These are phyloP conservation scores for Diplodia corticola DNA, from an alignment of 2,329 filamentous ascomycete species.

Conservation along the genomic window DNA sequence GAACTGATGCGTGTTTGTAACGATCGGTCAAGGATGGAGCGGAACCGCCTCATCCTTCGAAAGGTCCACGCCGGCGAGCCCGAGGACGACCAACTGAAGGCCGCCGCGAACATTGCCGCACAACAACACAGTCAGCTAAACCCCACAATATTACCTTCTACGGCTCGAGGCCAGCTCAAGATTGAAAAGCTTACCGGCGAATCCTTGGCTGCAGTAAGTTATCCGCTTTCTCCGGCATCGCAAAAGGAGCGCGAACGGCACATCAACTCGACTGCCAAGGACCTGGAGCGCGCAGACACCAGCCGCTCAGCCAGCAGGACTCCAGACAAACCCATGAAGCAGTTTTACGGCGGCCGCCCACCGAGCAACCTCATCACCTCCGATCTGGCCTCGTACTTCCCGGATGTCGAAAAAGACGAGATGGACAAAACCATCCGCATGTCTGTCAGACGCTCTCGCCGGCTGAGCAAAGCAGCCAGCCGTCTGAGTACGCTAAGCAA, in stretches of 20 bases:
- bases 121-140: slow-evolving; percentile 73
- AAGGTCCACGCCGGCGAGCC: slow-evolving; percentile 93
- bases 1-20: slow-evolving; percentile 91
- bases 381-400: slow-evolving; percentile 95
- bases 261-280: slow-evolving; percentile 53
- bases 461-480: slow-evolving; percentile 88
- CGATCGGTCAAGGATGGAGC: slow-evolving; percentile 78
- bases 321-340: slow-evolving; percentile 60
- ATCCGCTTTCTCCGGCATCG: slow-evolving; percentile 81
- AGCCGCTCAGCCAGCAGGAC: slow-evolving; percentile 39
- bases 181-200: slow-evolving; percentile 88
- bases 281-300: slow-evolving; percentile 46
- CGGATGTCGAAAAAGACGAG: slow-evolving; percentile 87
- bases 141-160: slow-evolving; percentile 56
- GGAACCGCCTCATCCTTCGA: slow-evolving; percentile 84
- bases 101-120: slow-evolving; percentile 83
- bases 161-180: slow-evolving; percentile 80
- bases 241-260: slow-evolving; percentile 66
- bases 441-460: slow-evolving; percentile 85
- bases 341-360: slow-evolving; percentile 88
- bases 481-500: slow-evolving; percentile 93
- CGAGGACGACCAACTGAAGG: slow-evolving; percentile 79
- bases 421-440: slow-evolving; percentile 94
- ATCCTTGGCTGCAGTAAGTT: slow-evolving; percentile 79
- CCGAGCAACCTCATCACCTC: slow-evolving; percentile 97